These are phyloP conservation scores for Pseudogymnoascus destructans DNA, from an alignment of 2,329 filamentous ascomycete species.

Conservation along the genomic window DNA sequence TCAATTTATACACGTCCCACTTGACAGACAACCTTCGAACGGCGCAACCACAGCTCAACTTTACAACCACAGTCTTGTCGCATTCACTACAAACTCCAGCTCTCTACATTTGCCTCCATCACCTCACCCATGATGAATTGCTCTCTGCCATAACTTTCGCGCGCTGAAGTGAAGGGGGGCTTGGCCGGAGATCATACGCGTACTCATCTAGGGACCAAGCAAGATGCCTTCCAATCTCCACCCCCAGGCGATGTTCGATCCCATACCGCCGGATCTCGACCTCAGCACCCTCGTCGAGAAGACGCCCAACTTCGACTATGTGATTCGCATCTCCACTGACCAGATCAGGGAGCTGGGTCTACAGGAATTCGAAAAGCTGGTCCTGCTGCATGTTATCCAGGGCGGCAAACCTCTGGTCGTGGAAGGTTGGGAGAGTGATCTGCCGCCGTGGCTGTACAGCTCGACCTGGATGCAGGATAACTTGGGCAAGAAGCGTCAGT, in stretches of 20 bases:
- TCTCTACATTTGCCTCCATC: background rate
- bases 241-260: slow-evolving; percentile 81
- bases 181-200: background rate
- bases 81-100: background rate
- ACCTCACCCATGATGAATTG: background rate
- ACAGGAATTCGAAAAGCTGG: slow-evolving; percentile 72
- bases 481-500: slow-evolving; percentile 64
- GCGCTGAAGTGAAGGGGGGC: background rate
- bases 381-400: slow-evolving; percentile 69
- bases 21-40: background rate
- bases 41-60: background rate
- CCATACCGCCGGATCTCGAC: slow-evolving; percentile 76
- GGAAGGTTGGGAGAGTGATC: slow-evolving; percentile 66
- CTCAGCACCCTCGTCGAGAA: slow-evolving; percentile 61
- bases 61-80: background rate
- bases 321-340: slow-evolving; percentile 62
- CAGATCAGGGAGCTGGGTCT: slow-evolving; percentile 67
- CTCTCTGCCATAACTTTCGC: background rate
- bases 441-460: slow-evolving; percentile 70
- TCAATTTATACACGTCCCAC: background rate
- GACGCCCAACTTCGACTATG: slow-evolving; percentile 77
- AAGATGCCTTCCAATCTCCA: slow-evolving; percentile 63
- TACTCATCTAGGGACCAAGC: background rate
- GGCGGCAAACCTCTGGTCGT: slow-evolving; percentile 83
- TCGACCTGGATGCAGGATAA: slow-evolving; percentile 66